These are phyloP conservation scores for Colletotrichum spaethianum DNA, from an alignment of 2,329 filamentous ascomycete species.

Conservation along the genomic window DNA sequence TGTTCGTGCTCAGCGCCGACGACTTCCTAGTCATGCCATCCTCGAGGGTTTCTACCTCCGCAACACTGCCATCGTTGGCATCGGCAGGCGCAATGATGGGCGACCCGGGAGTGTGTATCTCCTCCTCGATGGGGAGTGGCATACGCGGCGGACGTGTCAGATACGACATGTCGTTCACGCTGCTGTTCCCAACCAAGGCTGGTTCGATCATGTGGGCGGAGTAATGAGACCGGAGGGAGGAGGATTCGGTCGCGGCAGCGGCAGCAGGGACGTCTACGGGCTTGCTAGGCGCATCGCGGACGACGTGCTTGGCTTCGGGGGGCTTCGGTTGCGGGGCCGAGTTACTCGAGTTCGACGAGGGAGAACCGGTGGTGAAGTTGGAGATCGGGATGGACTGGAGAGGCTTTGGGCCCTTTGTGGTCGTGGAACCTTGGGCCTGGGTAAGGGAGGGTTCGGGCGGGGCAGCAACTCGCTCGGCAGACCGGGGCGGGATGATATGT, in stretches of 20 bases:
- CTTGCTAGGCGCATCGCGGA: conserved; percentile 61
- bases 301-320: conserved; percentile 45
- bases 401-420: conserved; percentile 61
- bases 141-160: conserved; percentile 85
- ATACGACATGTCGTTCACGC: conserved; percentile 75
- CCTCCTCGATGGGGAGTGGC: conserved; percentile 93
- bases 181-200: conserved; percentile 66
- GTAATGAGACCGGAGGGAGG: conserved; percentile 55
- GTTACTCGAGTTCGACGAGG: conserved; percentile 44
- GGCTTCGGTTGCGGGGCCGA: conserved; percentile 41
- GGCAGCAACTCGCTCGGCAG: conserved; percentile 68
- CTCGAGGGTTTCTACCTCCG: conserved; percentile 67
- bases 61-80: conserved; percentile 68
- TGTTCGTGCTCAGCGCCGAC: conserved; percentile 73
- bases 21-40: conserved; percentile 66
- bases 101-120: conserved; percentile 89
- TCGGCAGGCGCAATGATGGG: conserved; percentile 85
- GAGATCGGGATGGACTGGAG: conserved; percentile 65
- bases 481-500: conserved; percentile 70
- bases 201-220: conserved; percentile 56
- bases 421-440: conserved; percentile 71
- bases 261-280: conserved; percentile 70
- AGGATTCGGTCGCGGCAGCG: conserved; percentile 51
- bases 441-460: conserved; percentile 74
- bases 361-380: conserved; percentile 63